Evolutionary conservation across 768 basidiomycete genomes (phyloP).

Genomic region (Russula earlei): DNA sequence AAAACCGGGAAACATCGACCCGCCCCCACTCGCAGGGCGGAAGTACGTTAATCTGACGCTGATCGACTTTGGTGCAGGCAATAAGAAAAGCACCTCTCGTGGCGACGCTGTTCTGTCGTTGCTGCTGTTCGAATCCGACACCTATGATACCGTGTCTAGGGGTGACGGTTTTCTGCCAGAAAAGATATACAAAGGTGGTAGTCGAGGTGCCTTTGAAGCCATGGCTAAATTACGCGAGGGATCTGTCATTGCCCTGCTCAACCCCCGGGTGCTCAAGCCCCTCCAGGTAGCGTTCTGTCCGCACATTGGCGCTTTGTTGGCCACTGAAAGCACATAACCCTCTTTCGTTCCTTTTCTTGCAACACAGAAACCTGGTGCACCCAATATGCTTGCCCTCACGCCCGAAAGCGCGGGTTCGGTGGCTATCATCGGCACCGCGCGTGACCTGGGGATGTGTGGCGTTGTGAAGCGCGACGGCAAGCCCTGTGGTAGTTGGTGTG

Average conservation of each 20-base stretch:
- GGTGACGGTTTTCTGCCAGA: constrained; percentile 43
- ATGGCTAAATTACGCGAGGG: constrained; percentile 82
- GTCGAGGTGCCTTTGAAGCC: constrained; percentile 84
- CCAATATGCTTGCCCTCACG: constrained; percentile 79
- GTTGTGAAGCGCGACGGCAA: constrained; percentile 74
- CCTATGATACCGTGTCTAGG: constrained; percentile 44
- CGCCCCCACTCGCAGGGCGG: constrained; percentile 45
- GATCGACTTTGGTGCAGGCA: constrained; percentile 67
- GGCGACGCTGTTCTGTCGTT: constrained; percentile 82
- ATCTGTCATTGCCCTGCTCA: constrained; percentile 82
- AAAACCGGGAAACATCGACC: constrained; percentile 18
- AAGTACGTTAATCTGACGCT: constrained; percentile 83
- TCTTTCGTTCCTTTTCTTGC: background rate
- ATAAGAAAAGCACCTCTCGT: constrained; percentile 47
- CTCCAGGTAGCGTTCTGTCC: constrained; percentile 45
- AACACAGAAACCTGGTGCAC: constrained; percentile 45
- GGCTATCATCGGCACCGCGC: constrained; percentile 74
- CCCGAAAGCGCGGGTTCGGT: constrained; percentile 76
- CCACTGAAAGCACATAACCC: background rate
- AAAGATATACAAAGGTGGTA: constrained; percentile 79
- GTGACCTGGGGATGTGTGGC: constrained; percentile 79
- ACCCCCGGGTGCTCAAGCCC: constrained; percentile 80
- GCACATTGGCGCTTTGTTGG: background rate
- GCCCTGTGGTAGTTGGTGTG: constrained; percentile 80
- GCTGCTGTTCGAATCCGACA: constrained; percentile 83